Evolutionary conservation across 192 early-diverging fungal species (phyloP).

Genomic region (Mortierella antarctica): DNA sequence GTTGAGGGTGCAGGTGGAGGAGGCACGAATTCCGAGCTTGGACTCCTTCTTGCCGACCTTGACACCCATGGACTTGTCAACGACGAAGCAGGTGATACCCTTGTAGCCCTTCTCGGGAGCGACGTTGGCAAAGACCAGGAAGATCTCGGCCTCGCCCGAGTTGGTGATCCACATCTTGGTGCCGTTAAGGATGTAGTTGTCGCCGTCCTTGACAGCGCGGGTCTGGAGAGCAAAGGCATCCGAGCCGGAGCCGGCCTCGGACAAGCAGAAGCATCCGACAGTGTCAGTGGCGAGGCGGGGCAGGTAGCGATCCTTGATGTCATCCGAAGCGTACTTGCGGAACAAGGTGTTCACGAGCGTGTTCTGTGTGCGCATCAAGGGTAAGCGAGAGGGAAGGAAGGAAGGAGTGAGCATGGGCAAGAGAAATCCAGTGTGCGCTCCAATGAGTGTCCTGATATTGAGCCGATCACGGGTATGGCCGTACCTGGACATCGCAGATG

Average conservation of each 20-base stretch:
- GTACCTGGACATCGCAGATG: conserved; percentile 88
- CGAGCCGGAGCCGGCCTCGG: conserved; percentile 91
- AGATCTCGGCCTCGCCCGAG: conserved; percentile 95
- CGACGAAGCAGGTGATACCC: conserved; percentile 97
- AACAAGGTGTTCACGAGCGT: conserved; percentile 96
- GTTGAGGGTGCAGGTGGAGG: conserved; percentile 92
- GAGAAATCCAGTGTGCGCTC: neutral
- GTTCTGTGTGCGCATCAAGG: conserved; percentile 67
- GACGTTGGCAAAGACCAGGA: conserved; percentile 98
- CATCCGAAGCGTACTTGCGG: conserved; percentile 80
- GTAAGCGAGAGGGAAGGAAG: neutral
- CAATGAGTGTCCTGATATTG: neutral
- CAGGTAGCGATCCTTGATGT: conserved; percentile 86
- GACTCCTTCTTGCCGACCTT: conserved; percentile 95
- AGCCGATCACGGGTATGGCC: neutral
- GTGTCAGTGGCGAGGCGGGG: conserved; percentile 83
- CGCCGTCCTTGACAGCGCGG: conserved; percentile 84
- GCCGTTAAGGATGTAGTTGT: conserved; percentile 91
- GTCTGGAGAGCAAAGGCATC: conserved; percentile 96
- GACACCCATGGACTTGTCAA: conserved; percentile 93
- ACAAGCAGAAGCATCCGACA: conserved; percentile 95
- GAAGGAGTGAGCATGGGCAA: neutral
- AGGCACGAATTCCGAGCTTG: conserved; percentile 97
- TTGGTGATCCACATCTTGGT: conserved; percentile 97
- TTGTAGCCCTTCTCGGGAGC: conserved; percentile 94